A percentile compares a stretch with the other conserved stretches of the same genome.
Evolutionary conservation across 495 filamentous ascomycete genomes (phyloP).

Genomic region (Xylaria cubensis): DNA sequence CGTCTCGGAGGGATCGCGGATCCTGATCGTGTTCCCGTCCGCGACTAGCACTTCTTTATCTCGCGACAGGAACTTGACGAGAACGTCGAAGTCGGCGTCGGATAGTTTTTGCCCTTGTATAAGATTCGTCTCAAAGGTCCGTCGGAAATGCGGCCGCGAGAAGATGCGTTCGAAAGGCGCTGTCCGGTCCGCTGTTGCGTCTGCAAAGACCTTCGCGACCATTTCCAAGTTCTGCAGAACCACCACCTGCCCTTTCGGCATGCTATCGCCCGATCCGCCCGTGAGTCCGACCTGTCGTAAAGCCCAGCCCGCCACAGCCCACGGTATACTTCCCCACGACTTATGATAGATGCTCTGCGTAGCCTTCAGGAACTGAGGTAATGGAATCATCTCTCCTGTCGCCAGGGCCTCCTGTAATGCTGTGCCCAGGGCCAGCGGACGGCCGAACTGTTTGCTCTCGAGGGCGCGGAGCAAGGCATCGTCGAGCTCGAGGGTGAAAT

Average conservation of each 20-base stretch:
- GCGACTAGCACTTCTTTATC: slow-evolving; percentile 69
- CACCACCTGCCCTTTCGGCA: slow-evolving; percentile 62
- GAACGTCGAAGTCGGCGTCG: slow-evolving; percentile 68
- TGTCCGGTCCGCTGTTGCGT: slow-evolving; percentile 54
- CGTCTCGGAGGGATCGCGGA: slow-evolving; percentile 58
- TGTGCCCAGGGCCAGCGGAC: slow-evolving; percentile 79
- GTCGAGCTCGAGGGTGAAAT: slow-evolving; percentile 70
- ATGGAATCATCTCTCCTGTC: slow-evolving; percentile 70
- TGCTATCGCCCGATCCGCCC: slow-evolving; percentile 55
- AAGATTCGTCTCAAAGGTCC: slow-evolving; percentile 62
- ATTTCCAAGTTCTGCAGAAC: slow-evolving; percentile 62
- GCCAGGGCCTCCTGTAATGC: slow-evolving; percentile 80
- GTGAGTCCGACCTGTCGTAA: slow-evolving; percentile 69
- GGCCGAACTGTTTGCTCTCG: slow-evolving; percentile 79
- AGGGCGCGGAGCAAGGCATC: slow-evolving; percentile 73
- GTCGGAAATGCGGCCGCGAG: slow-evolving; percentile 67
- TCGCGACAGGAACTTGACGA: slow-evolving; percentile 74
- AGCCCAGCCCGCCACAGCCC: slow-evolving; percentile 75
- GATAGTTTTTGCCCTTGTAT: slow-evolving; percentile 59
- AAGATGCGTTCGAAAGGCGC: slow-evolving; percentile 68
- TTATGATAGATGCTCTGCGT: slow-evolving; percentile 69
- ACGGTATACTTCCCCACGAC: slow-evolving; percentile 53
- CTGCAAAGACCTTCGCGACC: slow-evolving; percentile 53
- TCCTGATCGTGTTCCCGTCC: slow-evolving; percentile 77
- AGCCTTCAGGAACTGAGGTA: slow-evolving; percentile 64